A percentile compares a stretch with the other conserved stretches of the same genome.
These are phyloP conservation scores for Epichloe uncinata DNA, from an alignment of 2,329 filamentous ascomycete genomes.

Conservation along the genomic window DNA sequence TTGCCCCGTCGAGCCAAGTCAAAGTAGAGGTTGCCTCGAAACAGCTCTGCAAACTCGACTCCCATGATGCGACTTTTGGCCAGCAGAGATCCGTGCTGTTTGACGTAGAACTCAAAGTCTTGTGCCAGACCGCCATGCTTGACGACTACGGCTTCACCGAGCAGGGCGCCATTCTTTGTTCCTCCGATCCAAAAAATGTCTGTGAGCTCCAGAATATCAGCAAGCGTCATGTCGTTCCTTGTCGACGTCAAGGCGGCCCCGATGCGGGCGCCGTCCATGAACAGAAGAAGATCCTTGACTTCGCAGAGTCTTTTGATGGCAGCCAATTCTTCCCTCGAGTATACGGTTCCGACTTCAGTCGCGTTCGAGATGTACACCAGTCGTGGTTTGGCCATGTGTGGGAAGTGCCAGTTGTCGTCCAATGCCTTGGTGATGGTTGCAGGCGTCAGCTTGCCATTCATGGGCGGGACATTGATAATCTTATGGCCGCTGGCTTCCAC, in stretches of 20 bases:
- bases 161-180: slow-evolving; percentile 36
- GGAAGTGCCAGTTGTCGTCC: slow-evolving; percentile 35
- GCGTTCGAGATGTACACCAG: slow-evolving; percentile 40
- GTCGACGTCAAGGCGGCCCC: slow-evolving; percentile 28
- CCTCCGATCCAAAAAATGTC: slow-evolving; percentile 43
- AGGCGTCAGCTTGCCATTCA: slow-evolving; percentile 35
- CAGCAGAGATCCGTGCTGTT: slow-evolving; percentile 36
- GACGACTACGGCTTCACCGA: slow-evolving; percentile 37
- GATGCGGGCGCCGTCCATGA: slow-evolving; percentile 36
- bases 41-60: slow-evolving; percentile 35
- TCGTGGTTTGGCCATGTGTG: slow-evolving; percentile 36
- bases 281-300: slow-evolving; percentile 25
- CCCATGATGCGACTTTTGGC: slow-evolving; percentile 37
- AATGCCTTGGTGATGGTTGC: slow-evolving; percentile 26
- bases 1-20: slow-evolving; percentile 32
- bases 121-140: slow-evolving; percentile 26
- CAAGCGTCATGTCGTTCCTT: slow-evolving; percentile 28
- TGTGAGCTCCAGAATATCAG: slow-evolving; percentile 31
- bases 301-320: slow-evolving; percentile 30
- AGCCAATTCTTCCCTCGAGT: slow-evolving; percentile 27
- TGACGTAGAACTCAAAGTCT: slow-evolving; percentile 37
- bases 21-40: slow-evolving; percentile 31
- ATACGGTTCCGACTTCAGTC: slow-evolving; percentile 36
- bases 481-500: slow-evolving; percentile 39
- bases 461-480: slow-evolving; percentile 32